Evolutionary conservation across 2,329 filamentous ascomycete species (phyloP), one percentile per base, ranked within the genome.

Genomic region (Rhexocercosporidium sp.): DNA sequence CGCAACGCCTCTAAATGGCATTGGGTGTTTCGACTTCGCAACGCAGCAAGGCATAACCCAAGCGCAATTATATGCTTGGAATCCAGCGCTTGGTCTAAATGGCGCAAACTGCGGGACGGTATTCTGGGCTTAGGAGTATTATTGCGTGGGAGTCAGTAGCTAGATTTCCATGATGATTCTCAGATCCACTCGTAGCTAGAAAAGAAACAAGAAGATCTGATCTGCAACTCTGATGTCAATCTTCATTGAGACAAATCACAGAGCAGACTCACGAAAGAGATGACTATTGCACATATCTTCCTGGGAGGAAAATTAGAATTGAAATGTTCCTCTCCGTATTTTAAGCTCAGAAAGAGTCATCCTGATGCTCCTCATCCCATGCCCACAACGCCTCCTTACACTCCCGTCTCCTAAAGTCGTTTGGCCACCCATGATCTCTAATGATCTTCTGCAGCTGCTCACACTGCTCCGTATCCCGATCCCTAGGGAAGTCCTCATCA

Each of bases 41-140:
- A 60, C 53, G 34, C 57, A 66, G 18, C 72, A 76, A 56, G 69
- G 70, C 20, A 74, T 78, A 46, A 70, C 71, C 9, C 60, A 68
- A 11, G 65, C 59, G 6, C 59, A 76, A 14, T 70, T 78, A 14
- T 77, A 77, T 54, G 63, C 65, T 2, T 78, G 75, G 75, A 78
- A 78, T 61, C 20, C 69, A 7, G 70, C 75, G 3, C 66, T 78
- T 2, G 75, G 73, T n/a, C 20, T 49, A 1, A 47, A 64, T 20
- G 74, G 76, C 12, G 68, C 66, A n/a, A 73, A 77, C 59, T 77
- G 76, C 54, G 62, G 56, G 4, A 37, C 72, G 66, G 16, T 54
- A 62, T n/a, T 66, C 49, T 75, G 69, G 73, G 41, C 56, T 25
- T 22, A 59, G 2, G 59, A 62, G 14, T 65, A 59, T 37, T 68